phyloP scores from a whole-genome alignment of 768 basidiomycete genomes.

The Multifurca ochricompacta region DNA sequence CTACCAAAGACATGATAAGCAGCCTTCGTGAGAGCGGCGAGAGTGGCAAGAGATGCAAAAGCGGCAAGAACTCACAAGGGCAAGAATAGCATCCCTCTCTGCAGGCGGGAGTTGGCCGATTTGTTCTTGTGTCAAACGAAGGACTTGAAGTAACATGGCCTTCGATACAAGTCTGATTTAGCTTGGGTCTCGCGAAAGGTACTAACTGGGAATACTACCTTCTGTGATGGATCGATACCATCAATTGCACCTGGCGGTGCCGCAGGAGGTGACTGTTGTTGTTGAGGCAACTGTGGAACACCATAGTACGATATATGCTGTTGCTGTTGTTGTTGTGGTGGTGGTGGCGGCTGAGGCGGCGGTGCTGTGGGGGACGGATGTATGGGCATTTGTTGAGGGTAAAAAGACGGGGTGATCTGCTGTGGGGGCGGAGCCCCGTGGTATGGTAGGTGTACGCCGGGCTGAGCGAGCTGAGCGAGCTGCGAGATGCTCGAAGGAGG shows the following conservation, averaged over 20 bases:
- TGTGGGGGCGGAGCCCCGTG: constrained; percentile 20
- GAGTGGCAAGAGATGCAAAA: too few species aligned
- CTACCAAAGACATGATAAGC: background rate
- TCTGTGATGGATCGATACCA: constrained; percentile 19
- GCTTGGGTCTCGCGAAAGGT: background rate
- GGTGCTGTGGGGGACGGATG: constrained; percentile 30
- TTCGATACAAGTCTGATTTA: constrained; percentile 24
- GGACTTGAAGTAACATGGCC: constrained; percentile 83
- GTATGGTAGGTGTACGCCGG: constrained; percentile 16
- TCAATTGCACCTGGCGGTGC: constrained; percentile 25
- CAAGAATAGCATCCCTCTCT: constrained; percentile 65
- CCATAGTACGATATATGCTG: constrained; percentile 18
- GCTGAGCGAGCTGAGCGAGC: constrained; percentile 22
- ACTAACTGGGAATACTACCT: constrained; percentile 12
- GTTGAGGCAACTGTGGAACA: constrained; percentile 28
- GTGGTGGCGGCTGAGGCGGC: too few species aligned
- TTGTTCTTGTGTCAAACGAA: constrained; percentile 74
- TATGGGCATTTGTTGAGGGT: constrained; percentile 22
- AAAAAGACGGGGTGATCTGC: constrained; percentile 22
- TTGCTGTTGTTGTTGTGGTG: constrained; percentile 30
- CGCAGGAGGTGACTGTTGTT: constrained; percentile 30
- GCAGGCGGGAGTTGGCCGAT: constrained; percentile 72
- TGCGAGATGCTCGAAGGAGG: constrained; percentile 23
- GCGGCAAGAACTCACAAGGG: constrained; percentile 17
- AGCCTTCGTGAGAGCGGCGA: background rate